These are phyloP conservation scores for Debaryomyces tyrocola DNA, from an alignment of 805 yeast genomes.

Conservation along the genomic window DNA sequence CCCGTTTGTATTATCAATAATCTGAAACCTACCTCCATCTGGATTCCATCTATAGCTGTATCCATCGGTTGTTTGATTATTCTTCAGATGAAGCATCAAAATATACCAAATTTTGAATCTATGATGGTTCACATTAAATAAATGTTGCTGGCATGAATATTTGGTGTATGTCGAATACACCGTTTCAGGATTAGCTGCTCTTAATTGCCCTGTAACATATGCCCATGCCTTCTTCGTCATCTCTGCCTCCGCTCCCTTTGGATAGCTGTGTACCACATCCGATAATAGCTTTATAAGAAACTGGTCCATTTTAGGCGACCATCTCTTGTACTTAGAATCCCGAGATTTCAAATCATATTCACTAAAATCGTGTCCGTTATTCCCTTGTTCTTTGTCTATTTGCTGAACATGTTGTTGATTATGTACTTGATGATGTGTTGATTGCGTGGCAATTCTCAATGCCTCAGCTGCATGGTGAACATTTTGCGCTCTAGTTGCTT, in stretches of 20 bases:
- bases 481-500: slow-evolving; percentile 6
- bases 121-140: slow-evolving; percentile 35
- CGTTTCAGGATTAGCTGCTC: slow-evolving; percentile 39
- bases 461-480: slow-evolving; percentile 22
- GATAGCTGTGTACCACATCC: slow-evolving; percentile 37
- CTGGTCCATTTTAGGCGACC: slow-evolving; percentile 41
- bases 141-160: slow-evolving; percentile 39
- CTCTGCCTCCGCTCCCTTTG: slow-evolving; percentile 27
- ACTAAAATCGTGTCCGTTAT: slow-evolving; percentile 18
- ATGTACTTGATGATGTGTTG: slow-evolving; percentile 11
- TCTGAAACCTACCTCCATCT: slow-evolving; percentile 31
- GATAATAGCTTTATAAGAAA: slow-evolving; percentile 29
- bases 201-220: slow-evolving; percentile 33
- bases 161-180: slow-evolving; percentile 42
- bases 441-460: slow-evolving; percentile 17
- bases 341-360: slow-evolving; percentile 33
- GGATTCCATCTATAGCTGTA: slow-evolving; percentile 39
- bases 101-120: slow-evolving; percentile 36
- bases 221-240: slow-evolving; percentile 41
- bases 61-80: slow-evolving; percentile 15
- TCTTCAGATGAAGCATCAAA: slow-evolving; percentile 31
- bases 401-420: slow-evolving; percentile 9
- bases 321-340: slow-evolving; percentile 37
- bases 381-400: slow-evolving; percentile 3
- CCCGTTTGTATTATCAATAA: slow-evolving; percentile 24